phyloP scores from a whole-genome alignment of 2,329 filamentous ascomycete genomes.

The Samsoniella hepiali region DNA sequence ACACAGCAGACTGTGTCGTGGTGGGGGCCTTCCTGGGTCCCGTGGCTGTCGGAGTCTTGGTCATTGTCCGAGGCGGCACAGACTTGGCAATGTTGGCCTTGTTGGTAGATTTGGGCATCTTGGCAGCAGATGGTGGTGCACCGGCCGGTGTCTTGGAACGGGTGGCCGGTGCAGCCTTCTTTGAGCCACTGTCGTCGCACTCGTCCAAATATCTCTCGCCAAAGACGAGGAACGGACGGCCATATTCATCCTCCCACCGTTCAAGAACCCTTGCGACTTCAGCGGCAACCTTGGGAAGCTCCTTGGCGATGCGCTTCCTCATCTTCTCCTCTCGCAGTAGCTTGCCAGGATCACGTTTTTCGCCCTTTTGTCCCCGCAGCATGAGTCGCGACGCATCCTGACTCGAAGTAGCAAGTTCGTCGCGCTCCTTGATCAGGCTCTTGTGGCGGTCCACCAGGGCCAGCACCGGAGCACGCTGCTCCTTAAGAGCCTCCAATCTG shows the following conservation, averaged over 20 bases:
- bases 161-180: constrained; percentile 48
- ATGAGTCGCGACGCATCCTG: constrained; percentile 93
- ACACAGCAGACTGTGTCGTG: constrained; percentile 24
- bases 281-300: constrained; percentile 83
- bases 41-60: constrained; percentile 55
- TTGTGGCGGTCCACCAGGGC: constrained; percentile 80
- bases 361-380: constrained; percentile 86
- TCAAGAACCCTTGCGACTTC: constrained; percentile 83
- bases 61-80: constrained; percentile 38
- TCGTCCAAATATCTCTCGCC: constrained; percentile 88
- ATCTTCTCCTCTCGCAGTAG: constrained; percentile 96
- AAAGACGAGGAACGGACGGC: constrained; percentile 86
- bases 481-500: constrained; percentile 74
- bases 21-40: constrained; percentile 30
- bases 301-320: constrained; percentile 94
- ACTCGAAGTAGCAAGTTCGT: constrained; percentile 84
- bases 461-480: constrained; percentile 82
- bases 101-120: constrained; percentile 34
- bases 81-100: constrained; percentile 31
- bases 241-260: constrained; percentile 90
- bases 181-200: constrained; percentile 62
- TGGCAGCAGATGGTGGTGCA: constrained; percentile 47
- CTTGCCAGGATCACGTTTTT: constrained; percentile 91
- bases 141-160: constrained; percentile 74
- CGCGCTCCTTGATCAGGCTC: constrained; percentile 76